Base-by-base conservation (phyloP, 78 protist genomes). In the Goniomonas avonlea region DNA sequence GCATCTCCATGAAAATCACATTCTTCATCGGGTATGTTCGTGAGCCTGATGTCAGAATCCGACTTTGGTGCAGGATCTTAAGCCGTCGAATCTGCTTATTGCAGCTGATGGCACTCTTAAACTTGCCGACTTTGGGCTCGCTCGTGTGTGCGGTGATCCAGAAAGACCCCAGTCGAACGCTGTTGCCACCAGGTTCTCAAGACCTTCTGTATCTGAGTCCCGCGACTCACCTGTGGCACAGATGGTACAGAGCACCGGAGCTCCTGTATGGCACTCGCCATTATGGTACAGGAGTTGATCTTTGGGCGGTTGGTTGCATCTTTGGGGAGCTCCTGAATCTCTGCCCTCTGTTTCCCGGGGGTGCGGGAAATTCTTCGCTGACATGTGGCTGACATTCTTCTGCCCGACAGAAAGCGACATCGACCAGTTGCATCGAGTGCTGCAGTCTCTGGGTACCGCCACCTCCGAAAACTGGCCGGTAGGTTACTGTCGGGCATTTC, bases 161-260 rank as follows among this genome's bases (percentile, higher is more conserved):
- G 63, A 84, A 35, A 76, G 77, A 38, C 56, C 65, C 21, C 80
- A 53, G 47, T 75, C 91, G 20, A 79, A 79, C 27, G 81, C 80
- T 45, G 86, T 81, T 74, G 85, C 85, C 20, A 88, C 91, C 20
- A 68, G 61, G 73, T 82, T 43, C 20, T 39, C 43, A 29, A 8
- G 3, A 0, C 0, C 48, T 18, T 38, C 45, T 4, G 43, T 66
- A n/a, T 3, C 27, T 23, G 15, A 3, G 7, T n/a, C 32, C 31
- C 2, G 11, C 1, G 8, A 77, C 4, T 38, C 39, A 45, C 1
- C 40, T 5, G 15, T 13, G 7, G 32, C 59, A 47, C 58, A 65
- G 82, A 18, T 91, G 75, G 69, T 89, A 85, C 61, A 77, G 91
- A 37, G 91, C 95, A 43, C 95, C 95, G 40, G 95, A 91, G 56